A percentile compares a stretch with the other conserved stretches of the same genome.
phyloP scores from a whole-genome alignment of 192 early-diverging fungal species.

The Linnemannia elongata region DNA sequence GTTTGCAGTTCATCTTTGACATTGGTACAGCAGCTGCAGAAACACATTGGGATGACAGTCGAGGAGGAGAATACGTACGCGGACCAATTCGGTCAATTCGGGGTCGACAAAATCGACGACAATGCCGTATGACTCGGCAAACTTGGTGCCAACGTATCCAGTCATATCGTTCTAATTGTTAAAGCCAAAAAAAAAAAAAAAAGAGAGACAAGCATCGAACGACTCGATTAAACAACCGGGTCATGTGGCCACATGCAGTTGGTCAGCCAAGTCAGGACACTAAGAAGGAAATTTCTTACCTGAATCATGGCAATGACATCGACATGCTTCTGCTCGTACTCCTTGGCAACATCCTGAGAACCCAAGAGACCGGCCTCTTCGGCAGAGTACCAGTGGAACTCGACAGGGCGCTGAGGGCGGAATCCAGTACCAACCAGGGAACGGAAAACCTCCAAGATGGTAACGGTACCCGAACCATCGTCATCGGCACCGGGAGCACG shows the following conservation, averaged over 20 bases:
- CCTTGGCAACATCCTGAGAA: conserved; percentile 83
- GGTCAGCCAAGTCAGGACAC: too few species aligned
- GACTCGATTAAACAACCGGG: background rate
- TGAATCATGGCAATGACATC: conserved; percentile 86
- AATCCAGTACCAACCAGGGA: conserved; percentile 77
- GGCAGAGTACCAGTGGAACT: conserved; percentile 96
- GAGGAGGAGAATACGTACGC: conserved; percentile 28
- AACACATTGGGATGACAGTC: background rate
- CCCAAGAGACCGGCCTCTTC: conserved; percentile 94
- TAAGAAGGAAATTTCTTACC: conserved; percentile 40
- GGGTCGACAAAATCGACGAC: conserved; percentile 86
- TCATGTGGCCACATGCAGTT: background rate
- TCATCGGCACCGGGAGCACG: conserved; percentile 83
- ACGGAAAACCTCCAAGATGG: conserved; percentile 90
- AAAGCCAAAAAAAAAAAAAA: background rate
- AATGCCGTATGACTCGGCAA: conserved; percentile 79
- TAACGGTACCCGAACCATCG: conserved; percentile 94
- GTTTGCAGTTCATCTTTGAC: background rate
- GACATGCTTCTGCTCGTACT: conserved; percentile 71
- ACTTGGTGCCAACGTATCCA: conserved; percentile 77
- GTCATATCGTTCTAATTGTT: conserved; percentile 88
- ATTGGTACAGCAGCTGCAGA: background rate
- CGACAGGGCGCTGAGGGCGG: conserved; percentile 82
- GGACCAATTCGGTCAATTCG: conserved; percentile 65
- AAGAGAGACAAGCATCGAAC: background rate